phyloP scores from a whole-genome alignment of 2,329 filamentous ascomycete genomes.

The Neonectria faginata region DNA sequence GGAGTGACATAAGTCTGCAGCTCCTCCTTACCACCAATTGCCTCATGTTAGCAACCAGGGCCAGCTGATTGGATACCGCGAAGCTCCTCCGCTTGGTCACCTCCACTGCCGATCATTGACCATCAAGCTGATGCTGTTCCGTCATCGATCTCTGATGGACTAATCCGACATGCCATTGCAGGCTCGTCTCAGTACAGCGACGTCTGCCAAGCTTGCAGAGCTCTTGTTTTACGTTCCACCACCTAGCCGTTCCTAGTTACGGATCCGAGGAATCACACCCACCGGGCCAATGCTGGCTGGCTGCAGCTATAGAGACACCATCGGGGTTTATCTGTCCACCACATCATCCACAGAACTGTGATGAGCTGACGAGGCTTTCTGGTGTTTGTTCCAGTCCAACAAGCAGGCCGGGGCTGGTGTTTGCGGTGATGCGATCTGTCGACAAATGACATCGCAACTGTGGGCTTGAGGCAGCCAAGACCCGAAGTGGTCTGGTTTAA shows the following conservation, averaged over 20 bases:
- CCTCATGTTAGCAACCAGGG: conserved; percentile 33
- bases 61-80: conserved; percentile 34
- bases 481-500: conserved; percentile 18
- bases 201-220: conserved; percentile 19
- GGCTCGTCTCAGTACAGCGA: background rate
- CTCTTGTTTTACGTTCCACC: conserved; percentile 22
- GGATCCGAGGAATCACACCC: conserved; percentile 8
- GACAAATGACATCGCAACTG: conserved; percentile 7
- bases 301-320: conserved; percentile 4
- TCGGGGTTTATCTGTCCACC: background rate
- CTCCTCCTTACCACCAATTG: conserved; percentile 11
- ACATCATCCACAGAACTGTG: background rate
- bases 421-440: background rate
- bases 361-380: background rate
- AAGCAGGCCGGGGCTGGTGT: background rate
- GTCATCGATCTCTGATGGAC: conserved; percentile 5
- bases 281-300: background rate
- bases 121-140: conserved; percentile 13
- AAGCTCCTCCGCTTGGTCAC: conserved; percentile 6
- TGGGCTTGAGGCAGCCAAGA: conserved; percentile 20
- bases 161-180: background rate
- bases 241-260: conserved; percentile 12
- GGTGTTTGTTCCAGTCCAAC: background rate
- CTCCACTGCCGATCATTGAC: conserved; percentile 25
- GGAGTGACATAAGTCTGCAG: conserved; percentile 27